Evolutionary conservation across 2,329 filamentous ascomycete species (phyloP).

Genomic region (Leptodontidium sp.): DNA sequence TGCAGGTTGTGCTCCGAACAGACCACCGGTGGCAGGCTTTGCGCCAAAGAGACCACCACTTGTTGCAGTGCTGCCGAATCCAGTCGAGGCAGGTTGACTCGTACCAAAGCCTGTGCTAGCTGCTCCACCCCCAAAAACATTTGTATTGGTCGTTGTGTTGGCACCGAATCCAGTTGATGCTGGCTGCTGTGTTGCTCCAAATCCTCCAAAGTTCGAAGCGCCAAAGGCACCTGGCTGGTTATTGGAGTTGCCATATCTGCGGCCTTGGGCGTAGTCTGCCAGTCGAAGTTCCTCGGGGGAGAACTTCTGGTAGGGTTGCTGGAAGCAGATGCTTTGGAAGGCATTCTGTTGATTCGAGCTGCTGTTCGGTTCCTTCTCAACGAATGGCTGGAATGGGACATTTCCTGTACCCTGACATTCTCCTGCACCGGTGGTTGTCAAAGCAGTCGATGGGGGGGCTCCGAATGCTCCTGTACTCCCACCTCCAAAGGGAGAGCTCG

Average conservation of each 20-base stretch:
- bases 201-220: constrained; percentile 50
- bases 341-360: constrained; percentile 63
- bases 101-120: constrained; percentile 47
- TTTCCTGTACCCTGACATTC: constrained; percentile 74
- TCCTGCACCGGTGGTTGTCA: constrained; percentile 56
- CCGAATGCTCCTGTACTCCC: constrained; percentile 50
- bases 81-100: constrained; percentile 52
- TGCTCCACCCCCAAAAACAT: constrained; percentile 21
- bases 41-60: constrained; percentile 53
- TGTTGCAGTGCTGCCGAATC: constrained; percentile 55
- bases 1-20: constrained; percentile 52
- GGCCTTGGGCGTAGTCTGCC: constrained; percentile 88
- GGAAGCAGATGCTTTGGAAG: constrained; percentile 83
- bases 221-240: constrained; percentile 84
- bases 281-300: constrained; percentile 86
- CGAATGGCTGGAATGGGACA: constrained; percentile 72
- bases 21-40: constrained; percentile 48
- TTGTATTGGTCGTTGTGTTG: constrained; percentile 28
- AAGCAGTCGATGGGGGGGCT: constrained; percentile 53
- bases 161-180: constrained; percentile 58
- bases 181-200: constrained; percentile 52
- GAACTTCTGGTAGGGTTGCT: constrained; percentile 85
- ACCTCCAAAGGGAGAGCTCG: constrained; percentile 43
- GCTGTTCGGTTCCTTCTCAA: constrained; percentile 76
- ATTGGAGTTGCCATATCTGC: constrained; percentile 82